A percentile compares a stretch with the other conserved stretches of the same genome.
phyloP scores from a whole-genome alignment of 257 asterid genomes.

The Nicotiana noctiflora region DNA sequence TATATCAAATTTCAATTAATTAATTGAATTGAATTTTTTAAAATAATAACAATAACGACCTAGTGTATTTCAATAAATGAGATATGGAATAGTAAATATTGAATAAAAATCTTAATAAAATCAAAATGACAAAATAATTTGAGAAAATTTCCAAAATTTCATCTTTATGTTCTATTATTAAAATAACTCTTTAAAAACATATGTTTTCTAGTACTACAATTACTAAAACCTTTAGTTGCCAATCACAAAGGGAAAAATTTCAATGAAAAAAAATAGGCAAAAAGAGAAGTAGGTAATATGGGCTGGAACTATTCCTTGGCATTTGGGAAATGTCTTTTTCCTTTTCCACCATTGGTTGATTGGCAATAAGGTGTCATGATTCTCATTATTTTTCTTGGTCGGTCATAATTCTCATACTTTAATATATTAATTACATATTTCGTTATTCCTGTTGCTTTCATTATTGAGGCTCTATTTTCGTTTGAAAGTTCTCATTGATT shows the following conservation, averaged over 20 bases:
- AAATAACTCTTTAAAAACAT: not conserved
- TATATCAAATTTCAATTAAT: too few species aligned
- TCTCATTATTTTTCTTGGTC: not conserved
- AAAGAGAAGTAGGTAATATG: not conserved
- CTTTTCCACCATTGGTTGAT: constrained; percentile 3
- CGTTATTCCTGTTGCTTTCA: not conserved
- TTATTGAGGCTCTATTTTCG: not conserved
- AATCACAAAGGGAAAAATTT: not conserved
- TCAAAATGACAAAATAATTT: too few species aligned
- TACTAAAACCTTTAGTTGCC: not conserved
- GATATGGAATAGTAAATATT: too few species aligned
- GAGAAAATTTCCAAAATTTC: too few species aligned
- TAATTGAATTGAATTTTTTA: too few species aligned
- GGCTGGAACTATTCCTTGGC: not conserved
- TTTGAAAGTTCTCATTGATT: not conserved
- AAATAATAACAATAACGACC: too few species aligned
- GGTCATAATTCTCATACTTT: not conserved
- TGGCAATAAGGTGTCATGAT: constrained; percentile 9
- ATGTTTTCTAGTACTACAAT: not conserved
- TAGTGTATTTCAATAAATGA: too few species aligned
- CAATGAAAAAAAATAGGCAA: not conserved
- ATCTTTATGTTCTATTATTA: not conserved
- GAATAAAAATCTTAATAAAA: too few species aligned
- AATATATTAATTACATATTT: not conserved
- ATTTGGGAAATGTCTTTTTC: not conserved